A percentile compares a stretch with the other conserved stretches of the same genome.
Conservation (phyloP, 176 grass and related monocot species). For the Chloris gayana region DNA sequence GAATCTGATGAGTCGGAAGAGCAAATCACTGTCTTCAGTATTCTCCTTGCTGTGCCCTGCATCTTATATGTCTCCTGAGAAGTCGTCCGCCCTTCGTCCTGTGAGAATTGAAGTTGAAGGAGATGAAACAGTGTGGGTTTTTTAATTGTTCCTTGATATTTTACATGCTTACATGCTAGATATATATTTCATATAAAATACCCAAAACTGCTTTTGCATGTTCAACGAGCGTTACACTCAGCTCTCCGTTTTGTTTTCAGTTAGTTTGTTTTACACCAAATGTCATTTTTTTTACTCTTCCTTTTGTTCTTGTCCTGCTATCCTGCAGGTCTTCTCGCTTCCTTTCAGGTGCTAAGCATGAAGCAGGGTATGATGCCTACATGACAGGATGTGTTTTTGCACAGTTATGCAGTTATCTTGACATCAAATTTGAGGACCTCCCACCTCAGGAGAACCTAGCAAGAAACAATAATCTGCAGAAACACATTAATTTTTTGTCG, state of each 20-base stretch:
- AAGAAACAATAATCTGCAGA: conserved; percentile 56
- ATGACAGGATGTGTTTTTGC: conserved; percentile 96
- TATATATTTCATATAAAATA: not conserved
- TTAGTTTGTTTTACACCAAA: conserved; percentile 5
- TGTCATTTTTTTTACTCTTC: conserved; percentile 28
- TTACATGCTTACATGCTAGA: conserved; percentile 24
- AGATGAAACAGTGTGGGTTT: conserved; percentile 69
- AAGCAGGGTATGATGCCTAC: conserved; percentile 96
- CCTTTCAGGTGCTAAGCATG: conserved; percentile 85
- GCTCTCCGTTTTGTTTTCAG: not conserved
- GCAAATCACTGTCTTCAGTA: conserved; percentile 90
- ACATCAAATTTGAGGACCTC: conserved; percentile 67
- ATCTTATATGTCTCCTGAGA: conserved; percentile 37
- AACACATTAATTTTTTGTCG: conserved; percentile 68
- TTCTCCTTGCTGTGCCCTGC: conserved; percentile 77
- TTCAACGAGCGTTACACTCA: not conserved
- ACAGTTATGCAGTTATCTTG: conserved; percentile 66
- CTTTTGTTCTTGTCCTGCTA: conserved; percentile 34
- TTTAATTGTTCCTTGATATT: conserved; percentile 6
- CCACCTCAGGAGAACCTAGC: conserved; percentile 53
- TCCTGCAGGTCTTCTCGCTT: conserved; percentile 78
- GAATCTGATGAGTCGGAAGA: conserved; percentile 68
- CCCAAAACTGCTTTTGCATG: conserved; percentile 30
- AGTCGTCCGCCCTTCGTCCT: conserved; percentile 29
- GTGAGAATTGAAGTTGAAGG: conserved; percentile 73